Evolutionary conservation across 441 rosid genomes (phyloP).

Genomic region (Gossypium schwendimanii): DNA sequence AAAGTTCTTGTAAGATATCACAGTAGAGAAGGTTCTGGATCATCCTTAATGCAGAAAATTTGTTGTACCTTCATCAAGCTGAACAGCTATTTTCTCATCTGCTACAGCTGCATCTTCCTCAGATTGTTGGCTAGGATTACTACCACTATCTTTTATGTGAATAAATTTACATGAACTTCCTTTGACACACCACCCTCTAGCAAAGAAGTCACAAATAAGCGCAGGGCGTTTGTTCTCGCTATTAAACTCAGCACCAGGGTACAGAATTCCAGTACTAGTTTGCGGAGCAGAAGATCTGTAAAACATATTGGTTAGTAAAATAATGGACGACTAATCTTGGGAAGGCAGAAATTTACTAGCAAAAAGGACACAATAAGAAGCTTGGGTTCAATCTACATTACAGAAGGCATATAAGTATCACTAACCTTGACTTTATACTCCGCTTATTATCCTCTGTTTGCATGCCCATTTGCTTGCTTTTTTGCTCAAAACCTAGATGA

Average conservation of each 20-base stretch:
- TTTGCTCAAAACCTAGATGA: slow-evolving; percentile 21
- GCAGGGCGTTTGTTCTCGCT: slow-evolving; percentile 50
- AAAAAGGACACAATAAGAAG: slow-evolving; percentile 13
- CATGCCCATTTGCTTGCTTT: slow-evolving; percentile 23
- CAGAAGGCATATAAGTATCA: slow-evolving; percentile 12
- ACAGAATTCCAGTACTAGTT: slow-evolving; percentile 31
- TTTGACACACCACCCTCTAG: slow-evolving; percentile 82
- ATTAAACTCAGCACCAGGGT: slow-evolving; percentile 28
- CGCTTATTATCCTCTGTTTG: slow-evolving; percentile 24
- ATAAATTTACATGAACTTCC: slow-evolving; percentile 77
- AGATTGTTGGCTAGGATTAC: slow-evolving; percentile 23
- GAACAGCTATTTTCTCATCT: slow-evolving; percentile 23
- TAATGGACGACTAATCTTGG: slow-evolving; percentile 16
- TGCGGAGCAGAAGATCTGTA: slow-evolving; percentile 41
- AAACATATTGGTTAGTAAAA: slow-evolving; percentile 33
- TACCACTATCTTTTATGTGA: slow-evolving; percentile 42
- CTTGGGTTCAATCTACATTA: slow-evolving; percentile 15
- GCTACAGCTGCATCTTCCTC: slow-evolving; percentile 29
- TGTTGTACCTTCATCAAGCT: slow-evolving; percentile 49
- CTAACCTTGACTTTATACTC: slow-evolving; percentile 39
- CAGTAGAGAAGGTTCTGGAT: slow-evolving; percentile 15
- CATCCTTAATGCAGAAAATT: slow-evolving; percentile 16
- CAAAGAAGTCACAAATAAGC: slow-evolving; percentile 59
- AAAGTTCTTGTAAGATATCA: slow-evolving; percentile 26
- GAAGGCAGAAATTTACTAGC: slow-evolving; percentile 17